Evolutionary conservation across 768 basidiomycete species (phyloP).

Genomic region (Boletus sensibilis): DNA sequence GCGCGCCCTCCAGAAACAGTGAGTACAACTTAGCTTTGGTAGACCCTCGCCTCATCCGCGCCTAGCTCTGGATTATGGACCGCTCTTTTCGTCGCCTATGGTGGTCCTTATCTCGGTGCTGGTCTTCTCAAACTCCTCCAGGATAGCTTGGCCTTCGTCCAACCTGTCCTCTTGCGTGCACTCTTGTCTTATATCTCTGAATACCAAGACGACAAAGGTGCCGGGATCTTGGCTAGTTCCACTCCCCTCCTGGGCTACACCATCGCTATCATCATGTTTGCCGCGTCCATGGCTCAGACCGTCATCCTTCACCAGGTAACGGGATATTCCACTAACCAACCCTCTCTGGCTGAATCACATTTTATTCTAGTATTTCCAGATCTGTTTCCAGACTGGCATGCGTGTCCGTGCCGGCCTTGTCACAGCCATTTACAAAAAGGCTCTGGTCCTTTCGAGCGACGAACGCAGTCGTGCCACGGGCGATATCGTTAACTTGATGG

Average conservation of each 20-base stretch:
- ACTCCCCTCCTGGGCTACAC: constrained; percentile 66
- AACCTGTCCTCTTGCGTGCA: constrained; percentile 82
- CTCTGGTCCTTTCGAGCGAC: constrained; percentile 81
- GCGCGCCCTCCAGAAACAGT: constrained; percentile 63
- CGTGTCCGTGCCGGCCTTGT: constrained; percentile 90
- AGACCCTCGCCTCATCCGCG: background rate
- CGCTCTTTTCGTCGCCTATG: constrained; percentile 76
- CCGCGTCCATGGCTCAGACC: constrained; percentile 75
- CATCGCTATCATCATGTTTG: constrained; percentile 79
- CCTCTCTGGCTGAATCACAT: background rate
- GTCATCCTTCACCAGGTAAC: constrained; percentile 74
- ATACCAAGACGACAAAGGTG: constrained; percentile 56
- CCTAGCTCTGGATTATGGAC: constrained; percentile 65
- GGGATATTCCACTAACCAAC: background rate
- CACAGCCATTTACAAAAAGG: constrained; percentile 81
- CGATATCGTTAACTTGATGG: constrained; percentile 94
- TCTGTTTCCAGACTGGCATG: constrained; percentile 84
- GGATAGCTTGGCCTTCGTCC: constrained; percentile 78
- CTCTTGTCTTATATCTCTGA: constrained; percentile 78
- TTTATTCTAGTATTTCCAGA: constrained; percentile 72
- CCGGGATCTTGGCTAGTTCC: constrained; percentile 23
- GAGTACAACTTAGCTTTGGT: constrained; percentile 23
- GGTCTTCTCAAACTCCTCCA: constrained; percentile 69
- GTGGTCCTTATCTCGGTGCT: constrained; percentile 67
- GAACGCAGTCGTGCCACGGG: constrained; percentile 81